phyloP scores from a whole-genome alignment of 345 rosid genomes.

The Crucihimalaya himalaica region DNA sequence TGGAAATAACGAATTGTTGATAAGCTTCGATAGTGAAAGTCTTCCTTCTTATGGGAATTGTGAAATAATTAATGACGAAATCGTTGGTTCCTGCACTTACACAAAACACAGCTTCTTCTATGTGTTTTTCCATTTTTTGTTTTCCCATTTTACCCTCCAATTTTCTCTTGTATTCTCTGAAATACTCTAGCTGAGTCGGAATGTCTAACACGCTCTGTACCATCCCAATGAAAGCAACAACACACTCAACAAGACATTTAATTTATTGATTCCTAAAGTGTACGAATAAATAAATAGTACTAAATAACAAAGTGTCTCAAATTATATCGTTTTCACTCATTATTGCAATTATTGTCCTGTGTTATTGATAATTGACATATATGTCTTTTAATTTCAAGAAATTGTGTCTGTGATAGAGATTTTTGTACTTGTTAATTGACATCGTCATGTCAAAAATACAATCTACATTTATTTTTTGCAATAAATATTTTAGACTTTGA shows the following conservation, averaged over 20 bases:
- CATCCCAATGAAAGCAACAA: slow-evolving; percentile 16
- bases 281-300: too few species aligned
- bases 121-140: slow-evolving; percentile 40
- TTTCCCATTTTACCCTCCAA: slow-evolving; percentile 34
- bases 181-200: slow-evolving; percentile 38
- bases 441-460: too few species aligned
- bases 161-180: slow-evolving; percentile 42
- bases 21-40: slow-evolving; percentile 54
- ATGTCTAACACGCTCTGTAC: slow-evolving; percentile 38
- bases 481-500: too few species aligned
- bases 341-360: too few species aligned
- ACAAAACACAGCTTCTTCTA: slow-evolving; percentile 33
- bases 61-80: slow-evolving; percentile 32
- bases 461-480: too few species aligned
- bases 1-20: slow-evolving; percentile 57
- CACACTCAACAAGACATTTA: neutral
- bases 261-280: neutral
- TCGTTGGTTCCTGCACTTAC: slow-evolving; percentile 47
- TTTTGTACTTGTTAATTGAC: too few species aligned
- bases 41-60: slow-evolving; percentile 53
- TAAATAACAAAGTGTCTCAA: too few species aligned
- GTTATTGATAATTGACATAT: too few species aligned
- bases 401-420: too few species aligned
- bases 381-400: too few species aligned
- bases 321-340: too few species aligned